Evolutionary conservation across 139 green algal genomes (phyloP).

Genomic region (Yamagishiella unicocca): DNA sequence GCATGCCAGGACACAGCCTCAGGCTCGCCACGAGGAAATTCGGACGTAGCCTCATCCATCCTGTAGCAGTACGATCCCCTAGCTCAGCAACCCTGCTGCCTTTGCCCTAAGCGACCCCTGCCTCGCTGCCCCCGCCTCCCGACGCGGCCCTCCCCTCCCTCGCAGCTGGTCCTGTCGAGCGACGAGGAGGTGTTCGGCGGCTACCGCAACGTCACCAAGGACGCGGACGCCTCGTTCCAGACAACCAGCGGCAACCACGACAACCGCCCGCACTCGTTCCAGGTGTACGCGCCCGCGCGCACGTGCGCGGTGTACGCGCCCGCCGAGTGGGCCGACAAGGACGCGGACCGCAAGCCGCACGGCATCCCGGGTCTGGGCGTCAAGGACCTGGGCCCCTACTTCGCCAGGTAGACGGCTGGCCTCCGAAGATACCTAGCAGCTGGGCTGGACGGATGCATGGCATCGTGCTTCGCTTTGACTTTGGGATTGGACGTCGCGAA

Average conservation of each 20-base stretch:
- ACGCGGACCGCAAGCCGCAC: slow-evolving; percentile 75
- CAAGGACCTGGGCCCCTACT: slow-evolving; percentile 85
- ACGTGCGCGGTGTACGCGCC: slow-evolving; percentile 93
- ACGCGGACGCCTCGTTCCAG: slow-evolving; percentile 68
- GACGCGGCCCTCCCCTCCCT: no score
- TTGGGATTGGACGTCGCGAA: no score
- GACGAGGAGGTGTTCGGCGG: slow-evolving; percentile 94
- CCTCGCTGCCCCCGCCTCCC: neutral
- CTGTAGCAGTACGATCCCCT: no score
- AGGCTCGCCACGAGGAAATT: no score
- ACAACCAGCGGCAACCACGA: slow-evolving; percentile 40
- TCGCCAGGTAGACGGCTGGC: slow-evolving; percentile 51
- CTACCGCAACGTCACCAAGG: slow-evolving; percentile 90
- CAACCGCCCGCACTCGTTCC: slow-evolving; percentile 57
- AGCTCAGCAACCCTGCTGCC: neutral
- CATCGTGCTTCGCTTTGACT: no score
- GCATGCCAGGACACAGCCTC: no score
- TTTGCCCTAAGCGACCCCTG: neutral
- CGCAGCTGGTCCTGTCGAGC: slow-evolving; percentile 78
- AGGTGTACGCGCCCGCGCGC: slow-evolving; percentile 66
- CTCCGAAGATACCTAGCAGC: no score
- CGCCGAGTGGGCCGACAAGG: slow-evolving; percentile 75
- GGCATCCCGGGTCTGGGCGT: slow-evolving; percentile 90
- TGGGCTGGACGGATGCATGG: no score
- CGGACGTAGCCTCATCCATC: no score